These are phyloP conservation scores for Agaricales sp. DNA, from an alignment of 1,284 basidiomycete species.

Conservation along the genomic window DNA sequence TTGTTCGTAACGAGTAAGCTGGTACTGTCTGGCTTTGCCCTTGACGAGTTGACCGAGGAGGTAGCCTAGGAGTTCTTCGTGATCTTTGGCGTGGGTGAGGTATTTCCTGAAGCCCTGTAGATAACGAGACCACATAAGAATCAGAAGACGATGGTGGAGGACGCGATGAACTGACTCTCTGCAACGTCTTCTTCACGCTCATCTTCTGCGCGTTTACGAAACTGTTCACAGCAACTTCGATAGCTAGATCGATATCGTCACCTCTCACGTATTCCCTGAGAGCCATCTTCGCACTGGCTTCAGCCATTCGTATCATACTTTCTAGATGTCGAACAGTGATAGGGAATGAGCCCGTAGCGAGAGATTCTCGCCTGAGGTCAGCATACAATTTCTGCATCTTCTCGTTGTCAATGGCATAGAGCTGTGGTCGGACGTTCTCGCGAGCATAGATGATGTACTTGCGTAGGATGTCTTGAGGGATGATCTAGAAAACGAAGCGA, in stretches of 20 bases:
- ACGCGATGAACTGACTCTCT: constrained; percentile 55
- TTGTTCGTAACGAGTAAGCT: constrained; percentile 66
- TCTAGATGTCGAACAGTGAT: constrained; percentile 98
- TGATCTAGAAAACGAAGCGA: constrained; percentile 48
- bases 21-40: constrained; percentile 82
- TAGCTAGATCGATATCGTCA: constrained; percentile 96
- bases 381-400: constrained; percentile 92
- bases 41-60: constrained; percentile 92
- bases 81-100: constrained; percentile 86
- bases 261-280: constrained; percentile 91
- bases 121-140: background rate
- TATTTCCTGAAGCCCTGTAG: constrained; percentile 92
- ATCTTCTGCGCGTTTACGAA: constrained; percentile 98
- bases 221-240: constrained; percentile 89
- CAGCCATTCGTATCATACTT: constrained; percentile 99
- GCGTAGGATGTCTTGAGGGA: constrained; percentile 92
- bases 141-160: constrained; percentile 1
- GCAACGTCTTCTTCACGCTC: constrained; percentile 95
- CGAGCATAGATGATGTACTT: constrained; percentile 99
- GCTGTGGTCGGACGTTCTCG: constrained; percentile 85
- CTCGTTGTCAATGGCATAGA: constrained; percentile 93
- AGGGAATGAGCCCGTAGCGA: constrained; percentile 95
- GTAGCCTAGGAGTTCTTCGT: constrained; percentile 93
- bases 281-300: constrained; percentile 98
- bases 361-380: constrained; percentile 93